Evolutionary conservation across 1,284 basidiomycete genomes (phyloP), one percentile per base, ranked within the genome.

Genomic region (Phlebopus sp.): DNA sequence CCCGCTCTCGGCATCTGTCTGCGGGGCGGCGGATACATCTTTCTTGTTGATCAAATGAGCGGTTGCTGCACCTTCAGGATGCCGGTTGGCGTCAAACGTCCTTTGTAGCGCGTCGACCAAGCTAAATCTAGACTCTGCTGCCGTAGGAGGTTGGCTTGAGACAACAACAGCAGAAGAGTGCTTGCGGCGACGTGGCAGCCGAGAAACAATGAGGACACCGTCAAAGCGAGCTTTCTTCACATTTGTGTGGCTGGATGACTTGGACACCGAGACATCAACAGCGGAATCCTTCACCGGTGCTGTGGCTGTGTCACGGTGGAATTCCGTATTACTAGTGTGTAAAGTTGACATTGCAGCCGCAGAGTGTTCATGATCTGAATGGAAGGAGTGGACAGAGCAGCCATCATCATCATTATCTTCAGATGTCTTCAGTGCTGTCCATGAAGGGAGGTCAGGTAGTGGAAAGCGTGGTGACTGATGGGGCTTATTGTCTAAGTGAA

Each of bases 11-110:
- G 18, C 44, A 10, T 62, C 62, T 7, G 50, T 57, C n/a, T 55
- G 53, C 3, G 46, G 44, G n/a, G 34, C 38, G 9, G 47, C 19
- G 31, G 59, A 50, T 7, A 29, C 19, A 19, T 45, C 45, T 9
- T 44, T 39, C 5, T 31, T 30, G 7, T 10, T 36, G 18, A 21
- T 29, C 9, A 31, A 30, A 9, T 13, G 21, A 5, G 14, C 4
- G 38, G 14, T 3, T 14, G 9, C 14, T 0, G 4, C 11, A 1
- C 55, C 51, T 7, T 29, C 5, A 5, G 29, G 14, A 7, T 61
- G 19, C 27, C n/a, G 57, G 40, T 66, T 66, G 4, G 63, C 63
- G 14, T 57, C 19, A 18, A 66, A 63, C 17, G 62, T 63, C 10
- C 37, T 53, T 18, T 56, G 31, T 17, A 63, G 42, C 27, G 62